These are phyloP conservation scores for Byssoonygena ceratinophila DNA, from an alignment of 2,329 filamentous ascomycete genomes.

Conservation along the genomic window DNA sequence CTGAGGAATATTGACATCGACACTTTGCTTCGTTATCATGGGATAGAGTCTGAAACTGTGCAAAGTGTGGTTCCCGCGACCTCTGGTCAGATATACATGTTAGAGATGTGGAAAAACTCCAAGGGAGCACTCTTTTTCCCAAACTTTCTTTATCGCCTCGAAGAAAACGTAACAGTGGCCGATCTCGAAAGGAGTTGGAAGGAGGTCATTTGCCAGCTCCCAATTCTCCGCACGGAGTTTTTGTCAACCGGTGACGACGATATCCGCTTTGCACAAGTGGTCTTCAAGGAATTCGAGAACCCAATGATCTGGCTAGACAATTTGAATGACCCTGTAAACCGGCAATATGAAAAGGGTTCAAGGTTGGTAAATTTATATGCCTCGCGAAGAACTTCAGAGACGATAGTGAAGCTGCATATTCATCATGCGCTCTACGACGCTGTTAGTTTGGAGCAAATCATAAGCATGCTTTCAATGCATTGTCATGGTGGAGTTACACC, in stretches of 20 bases:
- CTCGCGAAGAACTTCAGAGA: conserved; percentile 24
- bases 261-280: conserved; percentile 53
- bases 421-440: conserved; percentile 88
- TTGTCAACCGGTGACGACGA: conserved; percentile 40
- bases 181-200: conserved; percentile 52
- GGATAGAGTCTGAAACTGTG: conserved; percentile 39
- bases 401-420: conserved; percentile 46
- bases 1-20: conserved; percentile 25
- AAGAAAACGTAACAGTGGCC: conserved; percentile 29
- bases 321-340: conserved; percentile 19
- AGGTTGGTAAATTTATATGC: conserved; percentile 30
- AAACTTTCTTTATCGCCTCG: conserved; percentile 53
- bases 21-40: conserved; percentile 30
- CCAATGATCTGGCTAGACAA: conserved; percentile 25
- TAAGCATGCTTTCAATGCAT: conserved; percentile 42
- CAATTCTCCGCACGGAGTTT: conserved; percentile 61
- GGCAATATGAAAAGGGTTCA: conserved; percentile 15
- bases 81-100: conserved; percentile 70
- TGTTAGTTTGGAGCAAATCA: conserved; percentile 58
- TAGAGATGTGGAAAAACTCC: conserved; percentile 63
- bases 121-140: conserved; percentile 61
- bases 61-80: conserved; percentile 57
- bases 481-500: conserved; percentile 27
- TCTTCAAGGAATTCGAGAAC: conserved; percentile 38
- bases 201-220: conserved; percentile 43